Base-by-base conservation (phyloP, 257 asterid species). In the Penstemon barbatus region DNA sequence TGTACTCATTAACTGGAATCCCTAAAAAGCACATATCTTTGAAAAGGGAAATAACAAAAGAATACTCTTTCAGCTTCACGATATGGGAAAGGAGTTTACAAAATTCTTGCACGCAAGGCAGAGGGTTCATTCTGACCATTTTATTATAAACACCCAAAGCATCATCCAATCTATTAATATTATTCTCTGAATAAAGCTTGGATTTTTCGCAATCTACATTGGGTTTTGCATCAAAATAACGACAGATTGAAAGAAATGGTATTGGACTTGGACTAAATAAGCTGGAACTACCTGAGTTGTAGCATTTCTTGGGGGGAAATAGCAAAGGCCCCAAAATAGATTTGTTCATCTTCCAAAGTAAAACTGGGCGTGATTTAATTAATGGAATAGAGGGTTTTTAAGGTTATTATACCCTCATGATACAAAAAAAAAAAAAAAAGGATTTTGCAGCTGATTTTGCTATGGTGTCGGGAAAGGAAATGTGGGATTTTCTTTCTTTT, bases 41-140 rank as follows among this genome's bases (percentile, higher is more conserved):
- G 71, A 74, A 68, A 49, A 74, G n/a, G 9, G 56, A 5, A 59
- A 60, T 25, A 12, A 36, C 56, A 4, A 12, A 11, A 9, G 63
- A 8, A 15, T 71, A 52, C 12, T 51, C 60, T 40, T 37, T 69
- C 10, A 57, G 38, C 74, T 59, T 58, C 42, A 69, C 66, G 51
- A 69, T 6, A 11, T 10, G 65, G 5, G 74, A 49, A 49, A 70
- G 59, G 51, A 70, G 25, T 39, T 70, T 70, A 59, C 50, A 50
- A 49, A 59, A 59, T 49, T 70, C 67, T 12, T 15, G 58, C 50
- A 46, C 74, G 38, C 67, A 48, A 39, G 74, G 74, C 53, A 39
- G 15, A 39, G 74, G 68, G 7, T 48, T 59, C 74, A 37, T 48
- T 8, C 40, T 38, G n/a, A 60, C 51, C 74, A 58, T 70, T 11